Conservation (phyloP, 202 grass and related monocot genomes). For the Panicum virgatum region DNA sequence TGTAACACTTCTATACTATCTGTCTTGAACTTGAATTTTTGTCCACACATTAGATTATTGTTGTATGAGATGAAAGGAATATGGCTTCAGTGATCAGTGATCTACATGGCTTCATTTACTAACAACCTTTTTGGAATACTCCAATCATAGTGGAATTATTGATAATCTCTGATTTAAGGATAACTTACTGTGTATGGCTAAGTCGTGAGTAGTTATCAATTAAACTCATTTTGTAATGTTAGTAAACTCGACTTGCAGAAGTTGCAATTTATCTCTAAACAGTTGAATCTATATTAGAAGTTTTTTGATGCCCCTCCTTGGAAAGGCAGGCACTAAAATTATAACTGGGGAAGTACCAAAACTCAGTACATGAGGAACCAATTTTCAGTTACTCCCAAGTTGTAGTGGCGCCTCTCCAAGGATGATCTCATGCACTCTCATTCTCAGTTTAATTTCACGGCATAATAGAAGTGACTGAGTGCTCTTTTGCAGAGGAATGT, state of each 20-base stretch:
- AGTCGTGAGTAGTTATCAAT: background rate
- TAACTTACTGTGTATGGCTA: background rate
- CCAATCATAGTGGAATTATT: background rate
- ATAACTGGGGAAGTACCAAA: background rate
- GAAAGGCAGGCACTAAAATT: background rate
- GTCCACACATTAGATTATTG: background rate
- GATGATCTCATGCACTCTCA: background rate
- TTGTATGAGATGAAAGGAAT: background rate
- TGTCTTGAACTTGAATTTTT: background rate
- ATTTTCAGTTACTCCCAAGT: background rate
- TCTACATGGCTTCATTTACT: background rate
- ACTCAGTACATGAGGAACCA: background rate
- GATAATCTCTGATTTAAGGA: background rate
- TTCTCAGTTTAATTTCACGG: constrained; percentile 18
- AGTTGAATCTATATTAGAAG: background rate
- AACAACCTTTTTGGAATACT: background rate
- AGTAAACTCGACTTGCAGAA: constrained; percentile 8
- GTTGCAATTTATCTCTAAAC: background rate
- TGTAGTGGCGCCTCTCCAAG: background rate
- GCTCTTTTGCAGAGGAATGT: constrained; percentile 69
- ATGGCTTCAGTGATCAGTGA: background rate
- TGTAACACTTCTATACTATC: background rate
- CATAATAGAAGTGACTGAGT: constrained; percentile 14
- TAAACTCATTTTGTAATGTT: background rate
- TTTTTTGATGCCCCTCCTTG: background rate